A percentile compares a stretch with the other conserved stretches of the same genome.
Evolutionary conservation across 495 filamentous ascomycete species (phyloP).

Genomic region (Glarea lozoyensis): DNA sequence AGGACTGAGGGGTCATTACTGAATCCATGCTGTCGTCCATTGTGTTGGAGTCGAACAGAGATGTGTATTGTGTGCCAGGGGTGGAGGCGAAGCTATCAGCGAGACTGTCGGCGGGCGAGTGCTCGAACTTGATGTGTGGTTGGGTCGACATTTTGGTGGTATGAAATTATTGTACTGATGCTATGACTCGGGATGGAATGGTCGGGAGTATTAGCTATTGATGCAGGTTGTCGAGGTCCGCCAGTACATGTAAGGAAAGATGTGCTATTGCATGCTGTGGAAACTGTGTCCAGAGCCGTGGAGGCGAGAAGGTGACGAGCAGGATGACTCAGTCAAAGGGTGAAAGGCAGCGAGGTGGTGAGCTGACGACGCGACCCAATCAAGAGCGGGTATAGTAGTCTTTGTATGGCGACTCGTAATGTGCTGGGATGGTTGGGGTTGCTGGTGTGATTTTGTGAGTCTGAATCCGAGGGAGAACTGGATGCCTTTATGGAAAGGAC

Average conservation of each 20-base stretch:
- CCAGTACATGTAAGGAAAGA: constrained; percentile 12
- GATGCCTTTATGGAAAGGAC: constrained; percentile 14
- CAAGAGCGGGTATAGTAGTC: background rate
- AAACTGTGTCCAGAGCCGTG: constrained; percentile 6
- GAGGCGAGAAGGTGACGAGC: background rate
- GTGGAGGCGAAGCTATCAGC: constrained; percentile 44
- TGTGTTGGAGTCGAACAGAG: constrained; percentile 35
- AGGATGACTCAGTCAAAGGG: too few species aligned
- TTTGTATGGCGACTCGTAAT: background rate
- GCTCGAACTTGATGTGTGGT: constrained; percentile 22
- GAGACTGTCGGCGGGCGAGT: constrained; percentile 18
- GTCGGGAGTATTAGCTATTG: background rate
- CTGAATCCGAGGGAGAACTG: background rate
- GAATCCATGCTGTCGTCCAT: constrained; percentile 40
- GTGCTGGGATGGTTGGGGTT: background rate
- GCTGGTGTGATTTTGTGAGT: background rate
- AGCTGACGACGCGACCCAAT: constrained; percentile 1
- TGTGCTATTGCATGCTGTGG: constrained; percentile 1
- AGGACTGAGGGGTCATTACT: constrained; percentile 37
- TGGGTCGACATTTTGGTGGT: constrained; percentile 10
- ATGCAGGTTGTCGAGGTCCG: constrained; percentile 3
- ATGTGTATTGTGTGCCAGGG: constrained; percentile 39
- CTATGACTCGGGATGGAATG: background rate
- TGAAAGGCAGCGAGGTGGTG: background rate
- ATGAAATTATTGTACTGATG: background rate